phyloP scores from a whole-genome alignment of 208 protist genomes.

The Acanthamoeba sp. region DNA sequence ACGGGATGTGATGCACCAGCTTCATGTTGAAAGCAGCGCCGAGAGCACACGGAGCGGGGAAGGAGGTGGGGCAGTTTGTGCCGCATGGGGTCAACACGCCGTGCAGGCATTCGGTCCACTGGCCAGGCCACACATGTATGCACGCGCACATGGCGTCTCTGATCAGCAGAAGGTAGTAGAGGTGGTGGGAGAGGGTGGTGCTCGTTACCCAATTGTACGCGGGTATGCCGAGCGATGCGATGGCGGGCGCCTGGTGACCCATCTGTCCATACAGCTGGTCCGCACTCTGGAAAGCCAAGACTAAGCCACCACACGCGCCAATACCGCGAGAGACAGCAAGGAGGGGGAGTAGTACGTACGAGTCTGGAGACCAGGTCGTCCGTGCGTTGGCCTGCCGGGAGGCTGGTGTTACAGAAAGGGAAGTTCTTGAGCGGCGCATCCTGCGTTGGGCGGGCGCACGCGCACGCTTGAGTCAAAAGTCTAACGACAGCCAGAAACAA shows the following conservation, averaged over 20 bases:
- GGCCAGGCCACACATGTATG: too few relatives aligned
- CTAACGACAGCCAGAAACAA: too few relatives aligned
- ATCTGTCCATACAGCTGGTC: constrained; percentile 13
- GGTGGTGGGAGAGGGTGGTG: background rate
- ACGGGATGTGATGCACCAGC: too few relatives aligned
- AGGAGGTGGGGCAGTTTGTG: constrained; percentile 29
- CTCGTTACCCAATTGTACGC: background rate
- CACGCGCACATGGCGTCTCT: background rate
- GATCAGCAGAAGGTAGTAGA: too few relatives aligned
- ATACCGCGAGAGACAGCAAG: too few relatives aligned
- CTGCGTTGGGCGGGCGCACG: too few relatives aligned
- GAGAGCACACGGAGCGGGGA: constrained; percentile 25
- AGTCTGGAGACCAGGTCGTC: background rate
- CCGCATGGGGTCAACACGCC: background rate
- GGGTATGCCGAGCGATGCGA: background rate
- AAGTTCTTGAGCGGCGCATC: background rate
- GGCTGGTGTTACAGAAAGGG: constrained; percentile 11
- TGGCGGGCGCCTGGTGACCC: background rate
- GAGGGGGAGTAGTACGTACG: too few relatives aligned
- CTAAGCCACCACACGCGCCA: too few relatives aligned
- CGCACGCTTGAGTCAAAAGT: too few relatives aligned
- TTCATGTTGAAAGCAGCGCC: constrained; percentile 49
- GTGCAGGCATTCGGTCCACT: constrained; percentile 43
- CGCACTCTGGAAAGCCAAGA: too few relatives aligned
- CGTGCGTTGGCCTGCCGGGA: background rate